A percentile compares a stretch with the other conserved stretches of the same genome.
phyloP scores from a whole-genome alignment of 2,329 filamentous ascomycete species.

The Botrytis squamosa region DNA sequence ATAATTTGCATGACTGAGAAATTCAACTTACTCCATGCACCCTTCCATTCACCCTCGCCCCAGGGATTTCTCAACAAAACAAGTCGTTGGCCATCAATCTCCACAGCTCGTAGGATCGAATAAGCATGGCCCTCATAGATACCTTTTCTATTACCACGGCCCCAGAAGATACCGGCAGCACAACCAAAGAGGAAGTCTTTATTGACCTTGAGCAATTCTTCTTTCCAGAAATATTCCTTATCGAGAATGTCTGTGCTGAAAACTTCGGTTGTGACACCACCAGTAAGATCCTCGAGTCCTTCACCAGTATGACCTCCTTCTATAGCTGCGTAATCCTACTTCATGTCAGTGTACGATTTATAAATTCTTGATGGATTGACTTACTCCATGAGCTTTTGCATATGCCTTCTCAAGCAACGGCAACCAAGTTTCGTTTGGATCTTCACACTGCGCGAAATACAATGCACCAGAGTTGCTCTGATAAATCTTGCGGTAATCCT shows the following conservation, averaged over 20 bases:
- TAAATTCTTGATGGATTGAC: not conserved
- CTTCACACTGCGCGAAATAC: slow-evolving; percentile 73
- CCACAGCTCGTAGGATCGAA: slow-evolving; percentile 55
- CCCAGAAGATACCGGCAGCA: slow-evolving; percentile 45
- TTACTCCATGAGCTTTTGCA: slow-evolving; percentile 68
- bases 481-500: slow-evolving; percentile 52
- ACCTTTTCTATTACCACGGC: slow-evolving; percentile 48
- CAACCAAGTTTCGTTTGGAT: slow-evolving; percentile 80
- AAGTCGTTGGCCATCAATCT: slow-evolving; percentile 53
- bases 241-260: slow-evolving; percentile 71
- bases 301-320: slow-evolving; percentile 66
- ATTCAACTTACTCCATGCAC: slow-evolving; percentile 46
- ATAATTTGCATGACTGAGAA: not conserved
- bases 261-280: slow-evolving; percentile 68
- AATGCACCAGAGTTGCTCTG: slow-evolving; percentile 66
- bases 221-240: slow-evolving; percentile 78
- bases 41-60: slow-evolving; percentile 60
- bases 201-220: slow-evolving; percentile 78
- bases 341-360: slow-evolving; percentile 9
- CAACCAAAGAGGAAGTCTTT: slow-evolving; percentile 75
- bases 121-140: slow-evolving; percentile 59
- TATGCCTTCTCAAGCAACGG: slow-evolving; percentile 80
- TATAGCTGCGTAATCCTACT: slow-evolving; percentile 66
- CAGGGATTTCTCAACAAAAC: slow-evolving; percentile 56
- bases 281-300: slow-evolving; percentile 59